A percentile compares a stretch with the other conserved stretches of the same genome.
Conservation (phyloP, 352 stramenopile genomes). For the Phytophthora citrophthora region DNA sequence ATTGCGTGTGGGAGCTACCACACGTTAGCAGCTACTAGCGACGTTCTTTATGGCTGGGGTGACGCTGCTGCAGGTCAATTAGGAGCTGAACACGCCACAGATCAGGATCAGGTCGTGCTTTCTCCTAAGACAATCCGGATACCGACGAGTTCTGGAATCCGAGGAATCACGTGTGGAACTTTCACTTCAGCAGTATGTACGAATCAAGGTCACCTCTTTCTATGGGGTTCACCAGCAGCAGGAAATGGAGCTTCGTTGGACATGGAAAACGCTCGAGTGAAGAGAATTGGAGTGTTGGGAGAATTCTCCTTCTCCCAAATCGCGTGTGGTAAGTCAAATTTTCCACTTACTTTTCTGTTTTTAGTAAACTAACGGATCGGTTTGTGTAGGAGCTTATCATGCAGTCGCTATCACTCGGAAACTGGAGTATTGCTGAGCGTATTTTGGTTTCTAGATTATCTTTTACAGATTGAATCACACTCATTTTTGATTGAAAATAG, state of each 20-base stretch:
- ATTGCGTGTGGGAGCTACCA: constrained; percentile 83
- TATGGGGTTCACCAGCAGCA: constrained; percentile 76
- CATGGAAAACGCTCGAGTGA: constrained; percentile 56
- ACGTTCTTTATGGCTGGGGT: constrained; percentile 76
- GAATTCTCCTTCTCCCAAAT: constrained; percentile 66
- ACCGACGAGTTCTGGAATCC: constrained; percentile 34
- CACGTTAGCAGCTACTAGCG: constrained; percentile 58
- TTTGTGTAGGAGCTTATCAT: constrained; percentile 61
- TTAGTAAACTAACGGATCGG: constrained; percentile 10
- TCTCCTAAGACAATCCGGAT: constrained; percentile 52
- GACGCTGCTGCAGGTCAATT: constrained; percentile 79
- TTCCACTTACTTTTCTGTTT: background rate
- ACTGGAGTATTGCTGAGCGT: constrained; percentile 49
- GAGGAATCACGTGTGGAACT: constrained; percentile 59
- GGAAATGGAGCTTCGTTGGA: constrained; percentile 69
- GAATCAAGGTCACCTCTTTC: constrained; percentile 62
- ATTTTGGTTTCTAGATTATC: constrained; percentile 9
- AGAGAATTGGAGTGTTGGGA: constrained; percentile 41
- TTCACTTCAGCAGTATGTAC: constrained; percentile 69
- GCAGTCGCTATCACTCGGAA: constrained; percentile 60
- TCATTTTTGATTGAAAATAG: constrained; percentile 28
- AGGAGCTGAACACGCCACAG: constrained; percentile 50
- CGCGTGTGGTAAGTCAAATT: constrained; percentile 54
- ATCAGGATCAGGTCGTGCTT: constrained; percentile 63
- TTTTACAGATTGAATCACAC: background rate